Base-by-base conservation (phyloP, 2,329 filamentous ascomycete genomes). In the Pseudogymnoascus sp. region DNA sequence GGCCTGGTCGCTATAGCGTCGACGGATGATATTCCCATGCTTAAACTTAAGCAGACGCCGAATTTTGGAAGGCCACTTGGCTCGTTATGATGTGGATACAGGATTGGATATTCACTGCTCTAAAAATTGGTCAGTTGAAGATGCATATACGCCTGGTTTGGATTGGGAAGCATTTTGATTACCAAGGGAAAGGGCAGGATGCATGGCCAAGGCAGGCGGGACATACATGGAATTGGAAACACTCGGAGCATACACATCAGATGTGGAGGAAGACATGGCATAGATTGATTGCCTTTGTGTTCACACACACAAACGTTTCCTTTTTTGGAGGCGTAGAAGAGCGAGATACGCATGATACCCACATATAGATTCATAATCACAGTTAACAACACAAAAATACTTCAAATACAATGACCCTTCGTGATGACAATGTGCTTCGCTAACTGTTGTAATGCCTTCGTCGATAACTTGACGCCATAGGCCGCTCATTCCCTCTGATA, bases 61-160 rank as follows among this genome's bases (percentile, higher is more conserved):
- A 72, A 72, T 44, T 72, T 72, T 65, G 70, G 70, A 12, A 65
- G 62, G 44, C 70, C 70, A 21, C 62, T 71, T 37, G 70, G 70
- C 31, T 56, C 47, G 25, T 12, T 56, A 18, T 56, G 47, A 56
- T 56, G 47, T 18, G 25, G n/a, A 16, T 31, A 4, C 47, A 31
- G 25, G 47, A 31, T 56, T 56, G 25, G 47, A 56, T 56, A 31
- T 56, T 18, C 47, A 53, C 25, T 5, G 12, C 25, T 56, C 8
- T 56, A 56, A 56, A 56, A 33, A 56, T 31, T 33, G 47, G 47
- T 56, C n/a, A 56, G 14, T 31, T 56, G 47, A 56, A 31, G n/a
- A 31, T 33, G 47, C 47, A 56, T 56, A 56, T 56, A 53, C 25
- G 33, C 25, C 47, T 8, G n/a, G 47, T 56, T 56, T 56, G 47